Evolutionary conservation across 2,329 filamentous ascomycete genomes (phyloP), one percentile per base, ranked within the genome.

Genomic region (Thermochaetoides dissita): DNA sequence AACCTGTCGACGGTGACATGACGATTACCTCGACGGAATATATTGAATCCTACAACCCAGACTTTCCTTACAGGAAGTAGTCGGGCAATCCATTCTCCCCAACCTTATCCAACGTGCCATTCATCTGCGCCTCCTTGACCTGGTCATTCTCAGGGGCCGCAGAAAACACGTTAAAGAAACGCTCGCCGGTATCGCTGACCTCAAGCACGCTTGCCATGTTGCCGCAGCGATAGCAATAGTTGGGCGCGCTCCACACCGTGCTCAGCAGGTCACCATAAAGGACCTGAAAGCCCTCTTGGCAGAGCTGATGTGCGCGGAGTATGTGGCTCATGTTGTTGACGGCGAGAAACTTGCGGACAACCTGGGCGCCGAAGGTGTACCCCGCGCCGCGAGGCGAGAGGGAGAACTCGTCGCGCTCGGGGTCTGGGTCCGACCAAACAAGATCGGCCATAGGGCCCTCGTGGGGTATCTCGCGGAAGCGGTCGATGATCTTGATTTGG

Each of bases 391-490:
- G 76, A 2, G 91, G 91, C 7, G 84, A 93, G 10, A 98, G 74
- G 6, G 84, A 93, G 63, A 98, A 98, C 61, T 98, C 91, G 63
- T 98, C 91, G 44, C 88, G 76, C 54, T 98, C 91, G n/a, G 85
- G 82, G 59, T 98, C 91, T 0, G 91, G 91, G 59, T 98, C 91
- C 12, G 87, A 94, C 91, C 91, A 98, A 30, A 98, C 91, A 6
- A 98, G 69, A 61, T 98, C 91, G n/a, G 91, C 91, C 91, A 98
- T 98, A 31, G 91, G 91, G 0, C 91, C 91, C 64, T 98, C 91
- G 64, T 98, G 91, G 6, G 91, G 91, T 46, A 98, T 98, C 60
- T 98, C 91, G 52, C 91, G 81, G 69, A 96, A 98, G 37, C 91
- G 85, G 65, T 98, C 91, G 59, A 98, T 96, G 61, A 98, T 94